Evolutionary conservation across 2,329 filamentous ascomycete species (phyloP).

Genomic region (Colletotrichum cordylinicola): DNA sequence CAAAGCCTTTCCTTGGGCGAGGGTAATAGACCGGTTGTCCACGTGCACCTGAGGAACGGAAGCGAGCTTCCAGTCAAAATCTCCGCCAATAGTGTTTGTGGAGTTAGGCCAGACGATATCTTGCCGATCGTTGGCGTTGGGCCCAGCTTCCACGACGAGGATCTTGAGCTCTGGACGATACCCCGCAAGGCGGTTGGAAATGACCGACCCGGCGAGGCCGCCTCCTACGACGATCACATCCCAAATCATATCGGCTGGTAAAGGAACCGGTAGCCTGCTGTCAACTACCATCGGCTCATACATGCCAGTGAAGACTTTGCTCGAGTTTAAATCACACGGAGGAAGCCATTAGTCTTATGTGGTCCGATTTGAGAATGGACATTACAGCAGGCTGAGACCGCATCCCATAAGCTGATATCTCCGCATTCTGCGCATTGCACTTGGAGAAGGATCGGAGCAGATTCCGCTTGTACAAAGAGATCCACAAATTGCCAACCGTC

Average conservation of each 20-base stretch:
- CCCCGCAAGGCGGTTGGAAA: slow-evolving; percentile 36
- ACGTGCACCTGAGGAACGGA: slow-evolving; percentile 33
- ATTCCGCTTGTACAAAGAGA: background rate
- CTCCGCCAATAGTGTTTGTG: slow-evolving; percentile 32
- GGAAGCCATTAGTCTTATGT: background rate
- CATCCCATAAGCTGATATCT: background rate
- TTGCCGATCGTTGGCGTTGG: slow-evolving; percentile 30
- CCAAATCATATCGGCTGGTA: slow-evolving; percentile 16
- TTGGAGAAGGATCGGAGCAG: background rate
- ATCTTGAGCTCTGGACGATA: slow-evolving; percentile 33
- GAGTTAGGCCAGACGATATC: slow-evolving; percentile 31
- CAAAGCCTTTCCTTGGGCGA: slow-evolving; percentile 42
- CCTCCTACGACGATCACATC: slow-evolving; percentile 45
- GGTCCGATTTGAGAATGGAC: background rate
- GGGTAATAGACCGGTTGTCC: slow-evolving; percentile 27
- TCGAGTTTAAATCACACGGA: background rate
- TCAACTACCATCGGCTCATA: background rate
- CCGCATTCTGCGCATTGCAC: background rate
- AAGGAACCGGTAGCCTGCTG: background rate
- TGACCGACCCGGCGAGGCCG: slow-evolving; percentile 40
- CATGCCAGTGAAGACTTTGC: background rate
- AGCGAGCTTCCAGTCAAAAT: slow-evolving; percentile 41
- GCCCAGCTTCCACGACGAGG: slow-evolving; percentile 44
- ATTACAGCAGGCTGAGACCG: background rate
- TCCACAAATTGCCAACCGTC: background rate